These are phyloP conservation scores for Tephrocybe sp. DNA, from an alignment of 768 basidiomycete genomes.

Conservation along the genomic window DNA sequence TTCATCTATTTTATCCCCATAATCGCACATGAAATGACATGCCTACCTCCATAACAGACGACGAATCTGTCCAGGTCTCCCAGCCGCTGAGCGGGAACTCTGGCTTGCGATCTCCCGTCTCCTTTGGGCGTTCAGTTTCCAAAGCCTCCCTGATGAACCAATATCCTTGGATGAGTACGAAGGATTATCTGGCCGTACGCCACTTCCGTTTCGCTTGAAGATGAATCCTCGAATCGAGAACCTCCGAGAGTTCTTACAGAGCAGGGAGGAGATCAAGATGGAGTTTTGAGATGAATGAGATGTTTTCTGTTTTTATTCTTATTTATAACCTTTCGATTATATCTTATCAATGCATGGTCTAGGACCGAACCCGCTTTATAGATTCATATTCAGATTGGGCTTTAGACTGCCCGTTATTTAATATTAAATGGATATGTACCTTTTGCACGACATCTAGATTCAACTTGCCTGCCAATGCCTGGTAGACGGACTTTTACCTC, in stretches of 20 bases:
- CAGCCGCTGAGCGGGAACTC: slow-evolving; percentile 41
- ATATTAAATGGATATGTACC: no score
- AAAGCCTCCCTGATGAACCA: slow-evolving; percentile 34
- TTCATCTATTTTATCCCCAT: no score
- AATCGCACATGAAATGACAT: neutral
- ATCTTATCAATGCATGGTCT: no score
- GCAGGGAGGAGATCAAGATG: neutral
- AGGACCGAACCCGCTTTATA: no score
- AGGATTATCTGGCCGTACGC: slow-evolving; percentile 40
- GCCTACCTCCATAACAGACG: slow-evolving; percentile 31
- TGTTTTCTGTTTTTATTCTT: no score
- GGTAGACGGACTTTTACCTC: neutral
- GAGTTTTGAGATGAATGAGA: neutral
- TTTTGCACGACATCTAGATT: no score
- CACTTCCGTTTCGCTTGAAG: slow-evolving; percentile 35
- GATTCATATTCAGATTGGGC: no score
- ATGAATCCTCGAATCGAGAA: slow-evolving; percentile 26
- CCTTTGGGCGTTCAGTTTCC: slow-evolving; percentile 36
- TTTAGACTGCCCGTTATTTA: no score
- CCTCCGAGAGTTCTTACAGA: slow-evolving; percentile 19
- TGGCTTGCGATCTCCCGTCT: slow-evolving; percentile 36
- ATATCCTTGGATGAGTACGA: slow-evolving; percentile 44
- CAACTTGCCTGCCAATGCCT: no score
- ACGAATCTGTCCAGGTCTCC: slow-evolving; percentile 41
- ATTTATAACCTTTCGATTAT: no score